Evolutionary conservation across 2,329 filamentous ascomycete species (phyloP).

Genomic region (Sporothrix phasma): DNA sequence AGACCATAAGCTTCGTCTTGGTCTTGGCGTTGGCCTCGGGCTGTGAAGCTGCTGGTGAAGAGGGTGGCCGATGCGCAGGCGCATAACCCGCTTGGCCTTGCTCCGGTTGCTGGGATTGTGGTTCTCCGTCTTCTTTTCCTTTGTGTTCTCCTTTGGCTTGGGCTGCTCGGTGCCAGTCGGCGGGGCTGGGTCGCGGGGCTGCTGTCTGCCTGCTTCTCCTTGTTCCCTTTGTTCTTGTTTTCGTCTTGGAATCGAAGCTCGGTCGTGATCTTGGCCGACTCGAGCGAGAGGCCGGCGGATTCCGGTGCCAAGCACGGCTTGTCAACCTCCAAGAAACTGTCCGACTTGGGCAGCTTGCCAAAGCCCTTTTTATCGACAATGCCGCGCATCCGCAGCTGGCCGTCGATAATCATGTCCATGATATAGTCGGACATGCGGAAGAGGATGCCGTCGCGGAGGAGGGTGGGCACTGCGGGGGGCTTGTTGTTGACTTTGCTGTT

Average conservation of each 20-base stretch:
- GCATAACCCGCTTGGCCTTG: no score
- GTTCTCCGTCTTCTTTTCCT: no score
- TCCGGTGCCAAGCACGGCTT: conserved; percentile 31
- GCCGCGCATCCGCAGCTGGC: conserved; percentile 21
- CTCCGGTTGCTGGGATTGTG: no score
- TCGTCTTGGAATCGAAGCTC: neutral
- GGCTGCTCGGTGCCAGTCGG: neutral
- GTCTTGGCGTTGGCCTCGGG: no score
- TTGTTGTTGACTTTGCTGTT: no score
- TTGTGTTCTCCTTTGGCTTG: no score
- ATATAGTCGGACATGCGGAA: conserved; percentile 32
- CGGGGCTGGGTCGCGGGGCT: neutral
- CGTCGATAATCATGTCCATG: conserved; percentile 31
- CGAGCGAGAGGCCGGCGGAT: neutral
- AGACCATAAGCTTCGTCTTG: conserved; percentile 25
- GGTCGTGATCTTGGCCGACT: neutral
- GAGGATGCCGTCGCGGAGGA: conserved; percentile 13
- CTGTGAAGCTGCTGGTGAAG: no score
- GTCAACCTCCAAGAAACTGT: conserved; percentile 34
- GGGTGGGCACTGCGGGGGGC: neutral
- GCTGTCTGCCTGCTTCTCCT: neutral
- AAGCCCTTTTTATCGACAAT: conserved; percentile 35
- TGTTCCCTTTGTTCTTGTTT: neutral
- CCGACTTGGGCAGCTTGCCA: conserved; percentile 27
- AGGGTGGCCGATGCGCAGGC: no score